Evolutionary conservation across 2,329 filamentous ascomycete genomes (phyloP).

Genomic region (Ophiostoma tasmaniense): DNA sequence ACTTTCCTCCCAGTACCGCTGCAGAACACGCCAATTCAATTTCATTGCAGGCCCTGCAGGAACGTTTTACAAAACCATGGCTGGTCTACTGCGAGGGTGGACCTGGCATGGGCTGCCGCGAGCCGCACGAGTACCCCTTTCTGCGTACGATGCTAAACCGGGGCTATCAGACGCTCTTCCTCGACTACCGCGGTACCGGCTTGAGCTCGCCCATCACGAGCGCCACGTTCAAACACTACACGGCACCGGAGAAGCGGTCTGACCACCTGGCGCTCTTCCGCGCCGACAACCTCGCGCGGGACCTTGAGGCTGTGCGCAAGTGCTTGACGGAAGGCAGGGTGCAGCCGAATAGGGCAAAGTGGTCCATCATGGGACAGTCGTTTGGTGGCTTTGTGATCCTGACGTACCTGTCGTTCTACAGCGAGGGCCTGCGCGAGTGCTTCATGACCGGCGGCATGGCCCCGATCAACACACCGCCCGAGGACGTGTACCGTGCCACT

Average conservation of each 20-base stretch:
- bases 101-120: constrained; percentile 66
- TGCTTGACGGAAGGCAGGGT: constrained; percentile 63
- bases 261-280: constrained; percentile 77
- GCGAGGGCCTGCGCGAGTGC: constrained; percentile 68
- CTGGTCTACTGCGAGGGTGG: constrained; percentile 77
- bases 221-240: constrained; percentile 57
- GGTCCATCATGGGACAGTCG: constrained; percentile 82
- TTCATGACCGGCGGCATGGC: constrained; percentile 81
- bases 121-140: constrained; percentile 65
- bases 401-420: constrained; percentile 75
- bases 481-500: constrained; percentile 65
- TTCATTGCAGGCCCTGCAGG: constrained; percentile 12
- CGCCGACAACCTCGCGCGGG: constrained; percentile 81
- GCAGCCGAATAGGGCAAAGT: constrained; percentile 47
- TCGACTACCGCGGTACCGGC: constrained; percentile 90
- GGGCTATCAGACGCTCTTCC: constrained; percentile 74
- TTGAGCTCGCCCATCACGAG: constrained; percentile 73
- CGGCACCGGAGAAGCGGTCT: constrained; percentile 57
- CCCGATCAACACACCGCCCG: constrained; percentile 61
- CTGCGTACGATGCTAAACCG: constrained; percentile 64
- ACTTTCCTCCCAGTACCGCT: background rate
- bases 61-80: constrained; percentile 40
- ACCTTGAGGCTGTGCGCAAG: constrained; percentile 77
- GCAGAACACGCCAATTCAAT: background rate
- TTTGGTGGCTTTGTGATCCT: constrained; percentile 83